phyloP scores from a whole-genome alignment of 2,329 filamentous ascomycete species.

The Phialophora expanda region DNA sequence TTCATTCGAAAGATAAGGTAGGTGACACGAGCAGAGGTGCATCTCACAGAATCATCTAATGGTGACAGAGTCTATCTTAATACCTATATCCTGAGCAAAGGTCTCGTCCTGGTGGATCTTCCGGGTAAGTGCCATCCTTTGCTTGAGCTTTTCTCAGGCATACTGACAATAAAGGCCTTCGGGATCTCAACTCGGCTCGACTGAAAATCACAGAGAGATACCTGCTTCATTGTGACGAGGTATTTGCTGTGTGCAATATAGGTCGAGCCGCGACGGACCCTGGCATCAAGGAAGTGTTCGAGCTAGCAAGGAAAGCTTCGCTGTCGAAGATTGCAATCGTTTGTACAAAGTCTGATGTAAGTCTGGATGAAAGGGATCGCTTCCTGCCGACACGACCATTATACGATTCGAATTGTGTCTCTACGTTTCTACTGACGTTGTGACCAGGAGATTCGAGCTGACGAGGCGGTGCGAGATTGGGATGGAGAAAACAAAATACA shows the following conservation, averaged over 20 bases:
- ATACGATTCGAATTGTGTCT: not conserved
- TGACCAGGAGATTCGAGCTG: slow-evolving; percentile 10
- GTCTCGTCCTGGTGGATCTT: slow-evolving; percentile 19
- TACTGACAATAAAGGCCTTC: slow-evolving; percentile 14
- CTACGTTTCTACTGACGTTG: slow-evolving; percentile 8
- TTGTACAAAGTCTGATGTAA: slow-evolving; percentile 19
- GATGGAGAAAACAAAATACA: not conserved
- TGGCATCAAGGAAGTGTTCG: slow-evolving; percentile 12
- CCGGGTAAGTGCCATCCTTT: slow-evolving; percentile 8
- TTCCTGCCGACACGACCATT: slow-evolving; percentile 1
- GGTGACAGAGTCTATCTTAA: slow-evolving; percentile 18
- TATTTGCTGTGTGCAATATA: slow-evolving; percentile 15
- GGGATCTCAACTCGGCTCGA: slow-evolving; percentile 17
- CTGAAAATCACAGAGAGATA: slow-evolving; percentile 19
- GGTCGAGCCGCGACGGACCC: slow-evolving; percentile 12
- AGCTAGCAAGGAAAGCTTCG: slow-evolving; percentile 17
- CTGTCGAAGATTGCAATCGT: slow-evolving; percentile 20
- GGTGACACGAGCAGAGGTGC: not conserved
- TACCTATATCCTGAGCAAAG: slow-evolving; percentile 18
- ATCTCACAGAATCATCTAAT: not conserved
- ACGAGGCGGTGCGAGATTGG: slow-evolving; percentile 7
- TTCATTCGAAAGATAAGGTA: slow-evolving; percentile 22
- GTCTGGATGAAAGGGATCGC: not conserved
- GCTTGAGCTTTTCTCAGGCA: not conserved
- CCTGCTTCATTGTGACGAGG: slow-evolving; percentile 17